Percentiles rank a stretch among this genome's conserved stretches.
These are phyloP conservation scores for Taxawa tesnikishii DNA, from an alignment of 2,329 filamentous ascomycete species.

Conservation along the genomic window DNA sequence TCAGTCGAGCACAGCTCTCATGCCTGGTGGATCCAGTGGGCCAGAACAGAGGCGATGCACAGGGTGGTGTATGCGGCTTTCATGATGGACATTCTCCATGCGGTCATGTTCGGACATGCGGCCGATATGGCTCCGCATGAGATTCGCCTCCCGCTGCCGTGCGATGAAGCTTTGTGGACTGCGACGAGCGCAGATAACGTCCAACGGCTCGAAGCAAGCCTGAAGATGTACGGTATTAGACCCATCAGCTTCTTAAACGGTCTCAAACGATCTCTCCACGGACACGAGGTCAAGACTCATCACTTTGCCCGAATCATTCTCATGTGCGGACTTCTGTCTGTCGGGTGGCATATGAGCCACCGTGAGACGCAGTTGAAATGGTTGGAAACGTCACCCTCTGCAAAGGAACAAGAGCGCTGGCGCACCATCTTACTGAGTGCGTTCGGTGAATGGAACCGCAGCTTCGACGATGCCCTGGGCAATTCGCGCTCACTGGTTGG, in stretches of 20 bases:
- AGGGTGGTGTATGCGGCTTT: conserved; percentile 86
- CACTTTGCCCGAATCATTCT: conserved; percentile 81
- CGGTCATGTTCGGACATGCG: conserved; percentile 92
- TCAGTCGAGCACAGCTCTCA: conserved; percentile 36
- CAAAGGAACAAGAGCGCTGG: conserved; percentile 85
- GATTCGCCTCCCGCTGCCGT: conserved; percentile 78
- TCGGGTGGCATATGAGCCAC: conserved; percentile 95
- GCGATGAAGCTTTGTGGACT: conserved; percentile 82
- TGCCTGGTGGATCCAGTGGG: conserved; percentile 91
- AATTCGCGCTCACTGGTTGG: conserved; percentile 24
- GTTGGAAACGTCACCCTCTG: conserved; percentile 62
- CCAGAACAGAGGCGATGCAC: conserved; percentile 76
- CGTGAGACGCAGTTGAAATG: conserved; percentile 84
- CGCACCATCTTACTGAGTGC: conserved; percentile 68
- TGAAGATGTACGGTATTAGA: conserved; percentile 69
- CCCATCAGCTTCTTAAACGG: conserved; percentile 80
- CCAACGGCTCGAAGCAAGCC: conserved; percentile 63
- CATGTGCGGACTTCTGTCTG: conserved; percentile 81
- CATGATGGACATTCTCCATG: conserved; percentile 84
- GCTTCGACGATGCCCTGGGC: conserved; percentile 70
- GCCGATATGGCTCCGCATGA: conserved; percentile 94
- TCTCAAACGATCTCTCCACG: conserved; percentile 74
- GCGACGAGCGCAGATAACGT: conserved; percentile 78
- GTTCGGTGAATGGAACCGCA: conserved; percentile 82
- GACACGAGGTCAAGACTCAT: conserved; percentile 72